phyloP scores from a whole-genome alignment of 2,329 filamentous ascomycete species.

The Curvularia spicifera region DNA sequence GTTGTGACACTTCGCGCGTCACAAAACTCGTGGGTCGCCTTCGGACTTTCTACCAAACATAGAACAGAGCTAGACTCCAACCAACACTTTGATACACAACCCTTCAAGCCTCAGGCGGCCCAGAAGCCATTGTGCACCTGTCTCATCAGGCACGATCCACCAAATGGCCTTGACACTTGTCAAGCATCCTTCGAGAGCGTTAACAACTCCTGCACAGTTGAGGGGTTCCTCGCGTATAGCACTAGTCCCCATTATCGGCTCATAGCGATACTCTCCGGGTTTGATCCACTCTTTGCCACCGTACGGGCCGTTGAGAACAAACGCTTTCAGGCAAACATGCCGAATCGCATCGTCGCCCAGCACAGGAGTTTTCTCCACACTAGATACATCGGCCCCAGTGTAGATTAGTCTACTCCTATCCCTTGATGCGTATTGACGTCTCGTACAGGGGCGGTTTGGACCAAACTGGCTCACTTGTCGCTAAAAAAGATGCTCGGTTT shows the following conservation, averaged over 20 bases:
- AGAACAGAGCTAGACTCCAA: constrained; percentile 32
- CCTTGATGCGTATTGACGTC: constrained; percentile 24
- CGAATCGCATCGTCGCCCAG: constrained; percentile 23
- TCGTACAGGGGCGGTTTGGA: constrained; percentile 31
- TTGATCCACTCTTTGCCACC: constrained; percentile 20
- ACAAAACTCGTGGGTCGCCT: constrained; percentile 39
- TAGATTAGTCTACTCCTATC: constrained; percentile 28
- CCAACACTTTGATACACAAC: constrained; percentile 27
- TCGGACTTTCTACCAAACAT: constrained; percentile 36
- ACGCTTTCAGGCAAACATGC: constrained; percentile 31
- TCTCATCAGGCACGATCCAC: constrained; percentile 29
- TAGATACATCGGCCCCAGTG: constrained; percentile 34
- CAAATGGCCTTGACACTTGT: constrained; percentile 16
- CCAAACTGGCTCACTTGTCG: constrained; percentile 26
- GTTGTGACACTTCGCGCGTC: constrained; percentile 42
- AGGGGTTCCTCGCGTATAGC: constrained; percentile 14
- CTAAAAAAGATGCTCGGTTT: constrained; percentile 20
- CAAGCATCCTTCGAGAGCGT: constrained; percentile 16
- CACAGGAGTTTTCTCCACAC: constrained; percentile 25
- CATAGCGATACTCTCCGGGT: constrained; percentile 18
- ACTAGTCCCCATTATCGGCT: constrained; percentile 25
- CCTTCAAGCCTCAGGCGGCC: constrained; percentile 20
- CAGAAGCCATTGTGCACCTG: constrained; percentile 28
- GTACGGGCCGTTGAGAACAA: constrained; percentile 13
- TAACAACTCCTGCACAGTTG: constrained; percentile 6